These are phyloP conservation scores for Schwanniomyces sp. DNA, from an alignment of 805 yeast genomes.

Conservation along the genomic window DNA sequence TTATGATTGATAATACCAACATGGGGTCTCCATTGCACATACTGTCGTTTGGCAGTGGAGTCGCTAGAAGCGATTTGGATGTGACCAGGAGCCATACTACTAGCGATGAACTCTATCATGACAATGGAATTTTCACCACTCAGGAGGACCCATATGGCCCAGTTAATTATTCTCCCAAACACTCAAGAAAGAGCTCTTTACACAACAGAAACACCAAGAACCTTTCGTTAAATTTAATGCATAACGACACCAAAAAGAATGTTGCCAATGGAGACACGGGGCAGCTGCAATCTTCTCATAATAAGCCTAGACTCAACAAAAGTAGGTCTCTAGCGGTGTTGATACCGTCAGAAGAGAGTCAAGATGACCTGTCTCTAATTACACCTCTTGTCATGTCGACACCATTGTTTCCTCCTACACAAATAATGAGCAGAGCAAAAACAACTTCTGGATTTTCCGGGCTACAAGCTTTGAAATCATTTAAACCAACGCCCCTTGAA, in stretches of 20 bases:
- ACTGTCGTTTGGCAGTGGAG: neutral
- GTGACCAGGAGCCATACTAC: neutral
- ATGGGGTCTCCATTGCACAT: neutral
- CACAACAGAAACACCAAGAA: constrained; percentile 36
- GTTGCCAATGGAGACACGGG: neutral
- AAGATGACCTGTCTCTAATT: constrained; percentile 8
- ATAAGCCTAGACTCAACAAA: constrained; percentile 8
- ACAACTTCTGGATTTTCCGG: neutral
- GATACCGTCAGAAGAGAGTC: constrained; percentile 10
- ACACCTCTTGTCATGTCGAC: constrained; percentile 20
- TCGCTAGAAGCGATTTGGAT: neutral
- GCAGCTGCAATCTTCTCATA: constrained; percentile 6
- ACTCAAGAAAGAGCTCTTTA: constrained; percentile 28
- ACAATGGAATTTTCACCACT: neutral
- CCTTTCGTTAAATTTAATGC: constrained; percentile 28
- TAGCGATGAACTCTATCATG: neutral
- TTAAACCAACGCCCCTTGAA: neutral
- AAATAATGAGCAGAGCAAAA: neutral
- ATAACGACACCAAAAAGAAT: constrained; percentile 8
- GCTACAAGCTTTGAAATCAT: neutral
- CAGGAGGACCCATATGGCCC: constrained; percentile 7
- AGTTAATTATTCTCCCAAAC: constrained; percentile 40
- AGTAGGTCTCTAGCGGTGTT: constrained; percentile 14
- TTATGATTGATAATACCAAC: constrained; percentile 1
- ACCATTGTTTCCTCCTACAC: constrained; percentile 15